Base-by-base conservation (phyloP, 441 rosid genomes). In the Erodium moschatum region DNA sequence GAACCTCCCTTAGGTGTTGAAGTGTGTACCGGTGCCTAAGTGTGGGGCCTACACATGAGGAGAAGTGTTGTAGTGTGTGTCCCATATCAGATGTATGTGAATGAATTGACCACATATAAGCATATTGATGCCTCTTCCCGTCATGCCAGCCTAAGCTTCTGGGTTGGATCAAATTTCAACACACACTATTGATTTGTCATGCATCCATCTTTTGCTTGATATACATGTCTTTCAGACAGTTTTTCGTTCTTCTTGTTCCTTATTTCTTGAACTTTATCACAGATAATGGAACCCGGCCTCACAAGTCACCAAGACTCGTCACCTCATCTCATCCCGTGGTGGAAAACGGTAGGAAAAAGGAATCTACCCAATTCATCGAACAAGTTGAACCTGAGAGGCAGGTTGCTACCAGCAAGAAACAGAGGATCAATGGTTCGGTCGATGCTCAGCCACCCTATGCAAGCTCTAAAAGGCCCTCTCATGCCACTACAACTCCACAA, bases 301-400 rank as follows among this genome's bases (percentile, higher is more conserved):
- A 69, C 46, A 85, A 86, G 79, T 69, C 76, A 64, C 80, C 61
- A 20, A 79, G 67, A 68, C 83, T 69, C 67, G 48, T 72, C 64
- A 67, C 74, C 31, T 76, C 82, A 70, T 71, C 75, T 20, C 72
- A 72, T 65, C 69, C 79, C 3, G 73, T 67, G 46, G 73, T 67
- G 46, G 82, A 85, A 80, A 88, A 86, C 66, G 88, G 85, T 72
- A 82, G 78, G 76, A 79, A 78, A 69, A 31, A 72, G 71, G 87
- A 76, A 69, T 70, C 68, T 10, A 74, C 65, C 69, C 74, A 79
- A 76, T 76, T 71, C 76, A 62, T 69, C 72, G 24, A 66, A 29
- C 78, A 76, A 72, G 42, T 69, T 67, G 65, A 63, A 58, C 61
- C 81, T 42, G 74, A 73, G 75, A 62, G 72, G 79, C 81, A 70